Evolutionary conservation across 2,329 filamentous ascomycete genomes (phyloP).

Genomic region (Zarea fungicola): DNA sequence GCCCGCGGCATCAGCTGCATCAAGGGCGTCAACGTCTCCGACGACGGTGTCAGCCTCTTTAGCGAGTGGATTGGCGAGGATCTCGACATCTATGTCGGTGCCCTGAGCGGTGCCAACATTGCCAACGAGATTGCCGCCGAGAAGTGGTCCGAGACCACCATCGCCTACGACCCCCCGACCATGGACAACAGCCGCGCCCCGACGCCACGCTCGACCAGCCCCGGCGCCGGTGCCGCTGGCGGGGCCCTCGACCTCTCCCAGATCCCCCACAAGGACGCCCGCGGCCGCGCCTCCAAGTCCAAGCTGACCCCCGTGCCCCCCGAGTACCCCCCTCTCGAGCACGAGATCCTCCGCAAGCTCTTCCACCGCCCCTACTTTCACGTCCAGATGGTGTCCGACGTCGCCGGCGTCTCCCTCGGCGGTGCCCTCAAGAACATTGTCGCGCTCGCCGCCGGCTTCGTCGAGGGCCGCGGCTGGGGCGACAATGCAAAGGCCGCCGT

Average conservation of each 20-base stretch:
- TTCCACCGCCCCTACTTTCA: slow-evolving; percentile 98
- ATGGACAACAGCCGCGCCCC: slow-evolving; percentile 75
- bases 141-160: slow-evolving; percentile 95
- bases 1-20: slow-evolving; percentile 95
- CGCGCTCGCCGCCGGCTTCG: slow-evolving; percentile 88
- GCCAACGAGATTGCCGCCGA: slow-evolving; percentile 90
- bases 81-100: slow-evolving; percentile 93
- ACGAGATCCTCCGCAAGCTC: slow-evolving; percentile 73
- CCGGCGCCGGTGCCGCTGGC: slow-evolving; percentile 44
- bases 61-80: slow-evolving; percentile 90
- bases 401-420: slow-evolving; percentile 92
- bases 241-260: slow-evolving; percentile 50
- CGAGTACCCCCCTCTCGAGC: slow-evolving; percentile 82
- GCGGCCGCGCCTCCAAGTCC: slow-evolving; percentile 61
- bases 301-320: slow-evolving; percentile 70
- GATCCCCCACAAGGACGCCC: slow-evolving; percentile 58
- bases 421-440: slow-evolving; percentile 97
- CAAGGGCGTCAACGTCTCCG: slow-evolving; percentile 91
- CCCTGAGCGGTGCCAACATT: slow-evolving; percentile 93
- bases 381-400: slow-evolving; percentile 86
- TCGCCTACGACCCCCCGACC: slow-evolving; percentile 88
- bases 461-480: slow-evolving; percentile 93
- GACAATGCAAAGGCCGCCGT: slow-evolving; percentile 99
- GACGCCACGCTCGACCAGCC: slow-evolving; percentile 42
- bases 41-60: slow-evolving; percentile 82